Percentiles rank a stretch among this genome's conserved stretches.
Conservation (phyloP, 2,329 filamentous ascomycete genomes). For the Beauveria brongniartii region DNA sequence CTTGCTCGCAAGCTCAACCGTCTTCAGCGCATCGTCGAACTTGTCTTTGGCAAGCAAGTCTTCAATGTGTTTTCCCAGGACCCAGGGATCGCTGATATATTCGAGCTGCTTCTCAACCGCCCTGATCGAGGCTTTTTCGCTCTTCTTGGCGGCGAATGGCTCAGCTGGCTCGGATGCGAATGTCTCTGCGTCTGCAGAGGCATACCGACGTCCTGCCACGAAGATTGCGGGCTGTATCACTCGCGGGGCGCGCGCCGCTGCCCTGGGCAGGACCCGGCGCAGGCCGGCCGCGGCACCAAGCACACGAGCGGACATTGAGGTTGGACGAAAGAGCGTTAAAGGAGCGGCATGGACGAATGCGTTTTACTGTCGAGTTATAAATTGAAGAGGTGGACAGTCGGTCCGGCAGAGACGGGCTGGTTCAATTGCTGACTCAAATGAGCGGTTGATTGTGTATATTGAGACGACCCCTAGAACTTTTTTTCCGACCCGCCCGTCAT, state of each 20-base stretch:
- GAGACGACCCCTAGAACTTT: not conserved
- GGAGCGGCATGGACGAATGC: not conserved
- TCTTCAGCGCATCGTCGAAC: slow-evolving; percentile 56
- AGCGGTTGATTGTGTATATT: not conserved
- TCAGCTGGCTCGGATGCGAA: slow-evolving; percentile 11
- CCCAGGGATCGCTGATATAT: slow-evolving; percentile 61
- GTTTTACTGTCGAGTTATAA: not conserved
- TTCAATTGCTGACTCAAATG: too few relatives aligned
- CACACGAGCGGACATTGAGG: slow-evolving; percentile 4
- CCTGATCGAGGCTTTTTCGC: slow-evolving; percentile 24
- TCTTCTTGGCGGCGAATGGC: slow-evolving; percentile 16
- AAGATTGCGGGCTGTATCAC: not conserved
- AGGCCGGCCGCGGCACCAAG: not conserved
- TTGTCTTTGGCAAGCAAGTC: slow-evolving; percentile 50
- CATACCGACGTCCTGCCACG: slow-evolving; percentile 13
- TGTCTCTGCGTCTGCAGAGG: slow-evolving; percentile 6
- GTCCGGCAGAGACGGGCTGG: not conserved
- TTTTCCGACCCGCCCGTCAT: not conserved
- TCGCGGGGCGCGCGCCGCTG: not conserved
- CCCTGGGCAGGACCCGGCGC: not conserved
- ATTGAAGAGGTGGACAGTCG: not conserved
- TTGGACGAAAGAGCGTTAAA: not conserved
- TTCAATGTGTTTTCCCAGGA: slow-evolving; percentile 61
- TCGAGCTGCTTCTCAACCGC: slow-evolving; percentile 48
- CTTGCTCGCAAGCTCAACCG: slow-evolving; percentile 64